Conservation (phyloP, 2,329 filamentous ascomycete species). For the Cryphonectria nitschkei region DNA sequence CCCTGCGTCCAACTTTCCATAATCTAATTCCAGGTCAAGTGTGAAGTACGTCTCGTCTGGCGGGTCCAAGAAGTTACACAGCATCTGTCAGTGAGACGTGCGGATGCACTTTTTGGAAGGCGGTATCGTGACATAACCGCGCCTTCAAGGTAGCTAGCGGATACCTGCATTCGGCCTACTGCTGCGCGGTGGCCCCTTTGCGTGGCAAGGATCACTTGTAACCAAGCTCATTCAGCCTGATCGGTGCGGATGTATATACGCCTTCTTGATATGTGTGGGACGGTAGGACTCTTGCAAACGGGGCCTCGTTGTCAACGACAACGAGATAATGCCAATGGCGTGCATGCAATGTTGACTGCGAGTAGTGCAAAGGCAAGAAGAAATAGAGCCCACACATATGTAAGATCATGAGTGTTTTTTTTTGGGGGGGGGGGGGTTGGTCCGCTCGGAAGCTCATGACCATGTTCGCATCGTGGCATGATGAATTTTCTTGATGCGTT, state of each 20-base stretch:
- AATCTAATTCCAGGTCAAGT: not conserved
- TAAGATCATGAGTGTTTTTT: not conserved
- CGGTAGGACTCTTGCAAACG: constrained; percentile 9
- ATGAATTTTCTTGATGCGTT: not conserved
- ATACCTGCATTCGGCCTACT: constrained; percentile 19
- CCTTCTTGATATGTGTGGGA: constrained; percentile 4
- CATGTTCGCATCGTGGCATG: not conserved
- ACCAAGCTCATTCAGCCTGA: constrained; percentile 2
- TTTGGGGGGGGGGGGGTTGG: too few relatives aligned
- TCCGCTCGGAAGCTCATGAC: not conserved
- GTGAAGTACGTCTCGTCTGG: not conserved
- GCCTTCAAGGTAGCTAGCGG: constrained; percentile 19
- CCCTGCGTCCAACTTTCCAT: not conserved
- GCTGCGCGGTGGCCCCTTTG: not conserved
- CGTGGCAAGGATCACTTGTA: constrained; percentile 14
- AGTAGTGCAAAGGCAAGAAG: not conserved
- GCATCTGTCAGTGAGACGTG: constrained; percentile 18
- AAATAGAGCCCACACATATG: not conserved
- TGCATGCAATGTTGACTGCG: constrained; percentile 1
- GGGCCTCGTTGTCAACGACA: constrained; percentile 1
- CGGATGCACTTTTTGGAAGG: constrained; percentile 15
- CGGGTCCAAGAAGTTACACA: constrained; percentile 16
- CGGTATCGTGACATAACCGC: constrained; percentile 17
- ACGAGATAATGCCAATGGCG: constrained; percentile 5
- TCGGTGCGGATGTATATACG: constrained; percentile 12